Evolutionary conservation across 2,329 filamentous ascomycete genomes (phyloP).

Genomic region (Penicillium sp.): DNA sequence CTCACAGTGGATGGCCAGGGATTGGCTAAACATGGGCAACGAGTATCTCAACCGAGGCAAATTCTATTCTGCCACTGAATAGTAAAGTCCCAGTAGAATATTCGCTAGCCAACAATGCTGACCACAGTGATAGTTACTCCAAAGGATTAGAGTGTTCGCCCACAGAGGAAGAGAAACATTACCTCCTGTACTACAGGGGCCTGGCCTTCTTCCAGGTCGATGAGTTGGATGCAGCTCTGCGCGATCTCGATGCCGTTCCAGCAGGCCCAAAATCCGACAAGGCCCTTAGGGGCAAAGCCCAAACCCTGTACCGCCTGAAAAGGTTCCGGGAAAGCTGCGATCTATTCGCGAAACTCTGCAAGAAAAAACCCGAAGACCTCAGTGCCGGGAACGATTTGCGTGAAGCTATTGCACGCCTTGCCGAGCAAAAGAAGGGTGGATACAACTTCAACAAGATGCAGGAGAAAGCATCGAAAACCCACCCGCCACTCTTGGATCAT

Average conservation of each 20-base stretch:
- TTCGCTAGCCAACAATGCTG: not conserved
- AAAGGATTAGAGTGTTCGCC: constrained; percentile 33
- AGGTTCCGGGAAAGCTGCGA: constrained; percentile 38
- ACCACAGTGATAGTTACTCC: constrained; percentile 35
- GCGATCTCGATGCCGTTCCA: constrained; percentile 24
- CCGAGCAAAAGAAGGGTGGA: constrained; percentile 15
- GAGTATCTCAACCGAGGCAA: not conserved
- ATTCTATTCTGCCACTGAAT: not conserved
- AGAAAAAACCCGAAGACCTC: constrained; percentile 35
- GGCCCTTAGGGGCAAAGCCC: constrained; percentile 44
- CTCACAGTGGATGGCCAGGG: not conserved
- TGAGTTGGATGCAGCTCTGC: constrained; percentile 34
- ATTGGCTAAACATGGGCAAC: not conserved
- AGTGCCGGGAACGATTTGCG: constrained; percentile 28
- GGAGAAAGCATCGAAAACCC: constrained; percentile 27
- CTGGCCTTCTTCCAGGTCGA: constrained; percentile 30
- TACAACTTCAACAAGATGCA: constrained; percentile 25
- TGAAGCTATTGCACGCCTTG: constrained; percentile 22
- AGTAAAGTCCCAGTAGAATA: not conserved
- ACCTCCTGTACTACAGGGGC: constrained; percentile 35
- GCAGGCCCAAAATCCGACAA: constrained; percentile 36
- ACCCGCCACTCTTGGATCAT: constrained; percentile 10
- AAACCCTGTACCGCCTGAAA: constrained; percentile 44
- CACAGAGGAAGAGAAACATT: constrained; percentile 38
- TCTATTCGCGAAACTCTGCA: constrained; percentile 33